Base-by-base conservation (phyloP, 2,329 filamentous ascomycete species). In the Trichoderma breve region DNA sequence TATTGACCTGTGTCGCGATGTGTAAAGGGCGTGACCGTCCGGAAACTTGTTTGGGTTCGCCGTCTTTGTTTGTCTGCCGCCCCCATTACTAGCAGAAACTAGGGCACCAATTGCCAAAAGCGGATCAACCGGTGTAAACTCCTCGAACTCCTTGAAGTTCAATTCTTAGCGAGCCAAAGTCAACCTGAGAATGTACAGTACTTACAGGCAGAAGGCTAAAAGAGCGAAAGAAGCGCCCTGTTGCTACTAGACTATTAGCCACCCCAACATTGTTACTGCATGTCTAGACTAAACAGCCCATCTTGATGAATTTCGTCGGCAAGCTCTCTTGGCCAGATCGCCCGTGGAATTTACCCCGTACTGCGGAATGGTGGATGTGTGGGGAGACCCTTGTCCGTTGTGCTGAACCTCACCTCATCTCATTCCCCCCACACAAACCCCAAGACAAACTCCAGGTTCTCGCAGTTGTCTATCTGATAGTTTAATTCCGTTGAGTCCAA, bases 361-460 rank as follows among this genome's bases (percentile, higher is more conserved):
- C 61, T 51, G 18, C 24, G 28, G 12, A 57, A 68, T 43, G 15
- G 36, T 55, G 34, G 65, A 34, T 26, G 55, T 61, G 65, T 69
- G 65, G 65, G 65, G 65, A 69, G 43, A 69, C 6, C 34, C 53
- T 34, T 43, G 39, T 43, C 39, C 39, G 39, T 32, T 30, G 18
- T 18, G 51, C 53, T 30, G 32, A 47, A 34, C 55, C 36, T 60
- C 34, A 61, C 34, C 15, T 51, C 55, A 61, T 26, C 65, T 32
- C 53, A 47, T 30, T 47, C 53, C 34, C 65, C 65, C 65, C 65
- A 68, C 64, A 57, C 65, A 55, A 60, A 30, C 12, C 18, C 57
- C 57, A 34, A 34, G 30, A 7, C 57, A 60, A 34, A 32, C 28
- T n/a, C 32, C 30, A 60, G 18, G 6, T 60, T 18, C 32, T 60